Evolutionary conservation across 2,329 filamentous ascomycete genomes (phyloP).

Genomic region (Hymenoscyphus albidus): DNA sequence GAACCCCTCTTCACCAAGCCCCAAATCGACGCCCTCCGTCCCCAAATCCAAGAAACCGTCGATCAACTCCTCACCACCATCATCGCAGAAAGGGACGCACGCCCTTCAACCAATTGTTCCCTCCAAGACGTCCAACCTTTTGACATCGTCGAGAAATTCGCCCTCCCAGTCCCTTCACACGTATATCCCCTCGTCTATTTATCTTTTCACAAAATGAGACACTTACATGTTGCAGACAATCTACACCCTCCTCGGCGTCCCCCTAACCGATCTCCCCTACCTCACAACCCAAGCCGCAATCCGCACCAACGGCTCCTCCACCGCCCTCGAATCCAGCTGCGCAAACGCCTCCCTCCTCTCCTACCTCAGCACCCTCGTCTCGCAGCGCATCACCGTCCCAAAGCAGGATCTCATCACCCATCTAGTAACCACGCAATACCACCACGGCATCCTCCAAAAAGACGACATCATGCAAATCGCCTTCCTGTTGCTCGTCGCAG

Average conservation of each 20-base stretch:
- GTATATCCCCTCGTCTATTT: slow-evolving; percentile 30
- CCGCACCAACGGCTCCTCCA: slow-evolving; percentile 45
- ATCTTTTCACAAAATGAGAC: neutral
- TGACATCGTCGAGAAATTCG: slow-evolving; percentile 45
- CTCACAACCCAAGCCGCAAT: slow-evolving; percentile 46
- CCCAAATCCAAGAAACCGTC: slow-evolving; percentile 45
- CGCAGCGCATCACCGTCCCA: slow-evolving; percentile 39
- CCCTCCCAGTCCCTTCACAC: slow-evolving; percentile 46
- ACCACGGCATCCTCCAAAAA: slow-evolving; percentile 33
- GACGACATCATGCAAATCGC: slow-evolving; percentile 42
- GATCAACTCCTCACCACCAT: slow-evolving; percentile 42
- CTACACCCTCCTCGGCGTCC: slow-evolving; percentile 47
- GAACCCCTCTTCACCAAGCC: slow-evolving; percentile 41
- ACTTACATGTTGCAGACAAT: slow-evolving; percentile 38
- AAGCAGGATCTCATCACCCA: slow-evolving; percentile 46
- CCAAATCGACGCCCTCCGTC: slow-evolving; percentile 40
- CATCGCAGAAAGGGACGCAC: slow-evolving; percentile 36
- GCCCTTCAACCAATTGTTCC: too few relatives aligned
- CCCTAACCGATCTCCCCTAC: slow-evolving; percentile 44
- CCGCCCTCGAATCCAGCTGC: slow-evolving; percentile 43
- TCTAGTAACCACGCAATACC: slow-evolving; percentile 30
- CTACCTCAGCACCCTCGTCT: slow-evolving; percentile 44
- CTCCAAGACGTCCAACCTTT: slow-evolving; percentile 33
- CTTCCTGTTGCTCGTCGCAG: slow-evolving; percentile 48
- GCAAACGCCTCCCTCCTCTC: slow-evolving; percentile 45